Conservation (phyloP, 2,329 filamentous ascomycete genomes). For the Aspergillus japonicus region DNA sequence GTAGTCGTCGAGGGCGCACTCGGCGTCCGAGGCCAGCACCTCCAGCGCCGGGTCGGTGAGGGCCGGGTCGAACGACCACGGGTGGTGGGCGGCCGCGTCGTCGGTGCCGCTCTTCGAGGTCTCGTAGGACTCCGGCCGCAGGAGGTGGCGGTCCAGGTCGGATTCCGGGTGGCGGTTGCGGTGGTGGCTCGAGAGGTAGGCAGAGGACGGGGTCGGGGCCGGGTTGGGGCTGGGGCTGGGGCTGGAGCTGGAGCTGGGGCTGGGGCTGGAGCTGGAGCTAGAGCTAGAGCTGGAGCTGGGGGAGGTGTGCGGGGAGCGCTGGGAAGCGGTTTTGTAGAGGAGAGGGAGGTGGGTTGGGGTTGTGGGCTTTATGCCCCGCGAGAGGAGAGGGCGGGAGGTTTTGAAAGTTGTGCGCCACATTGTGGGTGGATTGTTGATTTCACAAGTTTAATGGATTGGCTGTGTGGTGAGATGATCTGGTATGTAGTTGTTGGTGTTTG, state of each 20-base stretch:
- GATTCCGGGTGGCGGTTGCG: not conserved
- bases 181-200: not conserved
- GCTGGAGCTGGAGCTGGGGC: no score
- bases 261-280: no score
- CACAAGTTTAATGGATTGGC: no score
- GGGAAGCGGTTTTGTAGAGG: no score
- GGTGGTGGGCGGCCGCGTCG: conserved; percentile 27
- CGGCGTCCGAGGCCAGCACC: conserved; percentile 20
- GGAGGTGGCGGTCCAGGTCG: conserved; percentile 19
- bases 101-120: conserved; percentile 28
- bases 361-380: not conserved
- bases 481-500: not conserved
- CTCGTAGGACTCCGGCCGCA: conserved; percentile 22
- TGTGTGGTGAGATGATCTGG: no score
- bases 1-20: conserved; percentile 22
- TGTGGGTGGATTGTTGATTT: no score
- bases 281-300: no score
- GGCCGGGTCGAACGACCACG: conserved; percentile 27
- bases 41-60: conserved; percentile 24
- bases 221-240: not conserved
- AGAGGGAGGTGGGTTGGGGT: no score
- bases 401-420: no score
- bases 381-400: not conserved
- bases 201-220: no score
- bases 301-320: no score